Percentiles rank a stretch among this genome's conserved stretches.
phyloP scores from a whole-genome alignment of 139 green algal genomes.

The Auxenochlorella protothecoides region DNA sequence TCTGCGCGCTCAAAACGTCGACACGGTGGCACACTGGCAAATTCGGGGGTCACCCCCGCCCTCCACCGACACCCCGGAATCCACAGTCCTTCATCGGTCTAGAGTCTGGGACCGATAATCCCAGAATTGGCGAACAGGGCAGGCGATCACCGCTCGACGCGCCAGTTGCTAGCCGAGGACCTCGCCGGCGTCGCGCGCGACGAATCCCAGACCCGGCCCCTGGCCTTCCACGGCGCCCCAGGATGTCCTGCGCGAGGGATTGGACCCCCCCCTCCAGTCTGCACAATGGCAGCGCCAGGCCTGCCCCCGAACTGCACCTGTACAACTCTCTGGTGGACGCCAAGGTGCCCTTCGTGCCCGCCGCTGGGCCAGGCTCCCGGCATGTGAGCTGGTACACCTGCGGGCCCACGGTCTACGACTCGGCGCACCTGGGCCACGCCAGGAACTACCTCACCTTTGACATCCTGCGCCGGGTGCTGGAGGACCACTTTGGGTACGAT shows the following conservation, averaged over 20 bases:
- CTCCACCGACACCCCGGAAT: too few species aligned
- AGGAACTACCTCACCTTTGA: conserved; percentile 98
- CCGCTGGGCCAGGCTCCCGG: conserved; percentile 42
- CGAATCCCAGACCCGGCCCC: too few species aligned
- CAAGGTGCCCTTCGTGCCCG: conserved; percentile 77
- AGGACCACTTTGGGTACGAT: conserved; percentile 95
- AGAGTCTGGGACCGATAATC: too few species aligned
- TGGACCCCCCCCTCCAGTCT: background rate
- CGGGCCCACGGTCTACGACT: conserved; percentile 96
- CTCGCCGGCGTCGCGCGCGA: too few species aligned
- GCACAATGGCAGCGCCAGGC: background rate
- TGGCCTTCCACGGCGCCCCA: background rate
- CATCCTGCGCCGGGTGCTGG: conserved; percentile 87
- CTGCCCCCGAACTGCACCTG: conserved; percentile 34
- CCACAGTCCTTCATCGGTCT: too few species aligned
- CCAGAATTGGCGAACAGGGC: too few species aligned
- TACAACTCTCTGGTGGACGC: conserved; percentile 78
- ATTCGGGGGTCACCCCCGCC: too few species aligned
- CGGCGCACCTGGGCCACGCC: conserved; percentile 88
- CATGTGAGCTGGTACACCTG: conserved; percentile 89
- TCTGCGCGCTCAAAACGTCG: too few species aligned
- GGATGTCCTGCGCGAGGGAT: background rate
- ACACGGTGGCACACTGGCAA: too few species aligned
- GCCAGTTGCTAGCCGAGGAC: too few species aligned
- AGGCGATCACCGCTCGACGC: too few species aligned